These are phyloP conservation scores for Schwanniomyces yamadae DNA, from an alignment of 805 yeast species.

Conservation along the genomic window DNA sequence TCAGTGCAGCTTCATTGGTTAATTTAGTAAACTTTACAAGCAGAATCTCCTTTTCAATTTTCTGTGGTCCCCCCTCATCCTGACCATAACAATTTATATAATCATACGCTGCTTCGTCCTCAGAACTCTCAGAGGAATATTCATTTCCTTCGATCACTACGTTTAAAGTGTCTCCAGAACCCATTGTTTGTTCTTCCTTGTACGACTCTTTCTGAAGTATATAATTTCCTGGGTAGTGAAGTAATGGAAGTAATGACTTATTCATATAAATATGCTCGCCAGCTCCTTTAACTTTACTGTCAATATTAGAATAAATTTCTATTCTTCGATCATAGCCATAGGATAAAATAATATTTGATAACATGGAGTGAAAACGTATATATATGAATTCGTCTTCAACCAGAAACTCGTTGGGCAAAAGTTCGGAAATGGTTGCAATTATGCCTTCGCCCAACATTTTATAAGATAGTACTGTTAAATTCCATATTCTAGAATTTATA, in stretches of 20 bases:
- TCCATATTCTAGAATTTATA: constrained; percentile 17
- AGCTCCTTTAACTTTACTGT: neutral
- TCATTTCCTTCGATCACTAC: too few relatives aligned
- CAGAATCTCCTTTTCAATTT: too few relatives aligned
- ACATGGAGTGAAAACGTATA: constrained; percentile 9
- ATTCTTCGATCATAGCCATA: constrained; percentile 7
- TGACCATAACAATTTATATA: too few relatives aligned
- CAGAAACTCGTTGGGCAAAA: constrained; percentile 9
- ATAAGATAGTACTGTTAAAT: constrained; percentile 13
- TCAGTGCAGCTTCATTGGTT: too few relatives aligned
- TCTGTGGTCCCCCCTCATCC: too few relatives aligned
- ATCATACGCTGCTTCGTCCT: too few relatives aligned
- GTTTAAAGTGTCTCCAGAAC: too few relatives aligned
- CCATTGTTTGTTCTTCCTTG: too few relatives aligned
- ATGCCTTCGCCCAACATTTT: constrained; percentile 18
- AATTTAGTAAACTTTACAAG: too few relatives aligned
- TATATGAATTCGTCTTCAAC: constrained; percentile 10
- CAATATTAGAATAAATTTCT: constrained; percentile 2
- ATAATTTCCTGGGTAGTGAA: too few relatives aligned
- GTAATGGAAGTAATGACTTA: neutral
- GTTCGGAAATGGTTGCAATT: constrained; percentile 9
- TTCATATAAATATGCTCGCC: neutral
- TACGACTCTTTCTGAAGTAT: too few relatives aligned
- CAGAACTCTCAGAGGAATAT: too few relatives aligned
- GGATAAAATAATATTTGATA: constrained; percentile 5